These are phyloP conservation scores for Yamadazyma kitorensis DNA, from an alignment of 805 yeast species.

Conservation along the genomic window DNA sequence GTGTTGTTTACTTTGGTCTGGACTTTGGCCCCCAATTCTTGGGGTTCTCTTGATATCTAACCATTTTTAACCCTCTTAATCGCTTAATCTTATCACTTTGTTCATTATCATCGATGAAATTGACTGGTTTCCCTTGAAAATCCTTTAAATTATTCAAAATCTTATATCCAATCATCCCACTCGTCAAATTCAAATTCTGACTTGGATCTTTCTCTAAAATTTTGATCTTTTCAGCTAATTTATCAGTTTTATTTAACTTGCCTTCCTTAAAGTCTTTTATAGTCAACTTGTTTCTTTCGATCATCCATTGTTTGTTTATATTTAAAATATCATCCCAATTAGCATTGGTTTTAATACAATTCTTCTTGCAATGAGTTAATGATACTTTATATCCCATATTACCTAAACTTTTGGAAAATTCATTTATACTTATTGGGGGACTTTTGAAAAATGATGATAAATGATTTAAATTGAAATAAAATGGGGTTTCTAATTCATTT, in stretches of 20 bases:
- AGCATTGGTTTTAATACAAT: constrained; percentile 86
- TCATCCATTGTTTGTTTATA: constrained; percentile 61
- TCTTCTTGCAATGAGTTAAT: constrained; percentile 83
- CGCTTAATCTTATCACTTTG: constrained; percentile 55
- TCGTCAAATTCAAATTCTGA: constrained; percentile 37
- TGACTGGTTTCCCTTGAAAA: constrained; percentile 29
- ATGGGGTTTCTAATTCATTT: constrained; percentile 65
- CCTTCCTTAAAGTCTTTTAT: constrained; percentile 19
- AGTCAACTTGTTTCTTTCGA: constrained; percentile 26
- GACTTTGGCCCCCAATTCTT: constrained; percentile 98
- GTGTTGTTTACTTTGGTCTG: constrained; percentile 44
- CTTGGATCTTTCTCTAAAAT: constrained; percentile 28
- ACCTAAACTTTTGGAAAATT: constrained; percentile 75
- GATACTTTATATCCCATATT: constrained; percentile 81
- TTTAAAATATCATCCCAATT: constrained; percentile 79
- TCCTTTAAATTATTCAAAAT: constrained; percentile 44
- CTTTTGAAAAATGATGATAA: constrained; percentile 73
- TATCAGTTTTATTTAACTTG: constrained; percentile 12
- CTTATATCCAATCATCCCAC: constrained; percentile 47
- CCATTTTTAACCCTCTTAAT: constrained; percentile 73
- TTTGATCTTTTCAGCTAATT: constrained; percentile 17
- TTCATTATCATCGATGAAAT: constrained; percentile 61
- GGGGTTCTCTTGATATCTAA: constrained; percentile 90
- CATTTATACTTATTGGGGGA: constrained; percentile 77
- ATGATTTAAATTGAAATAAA: constrained; percentile 79